Base-by-base conservation (phyloP, 192 early-diverging fungal genomes). In the Coemansia sp. region DNA sequence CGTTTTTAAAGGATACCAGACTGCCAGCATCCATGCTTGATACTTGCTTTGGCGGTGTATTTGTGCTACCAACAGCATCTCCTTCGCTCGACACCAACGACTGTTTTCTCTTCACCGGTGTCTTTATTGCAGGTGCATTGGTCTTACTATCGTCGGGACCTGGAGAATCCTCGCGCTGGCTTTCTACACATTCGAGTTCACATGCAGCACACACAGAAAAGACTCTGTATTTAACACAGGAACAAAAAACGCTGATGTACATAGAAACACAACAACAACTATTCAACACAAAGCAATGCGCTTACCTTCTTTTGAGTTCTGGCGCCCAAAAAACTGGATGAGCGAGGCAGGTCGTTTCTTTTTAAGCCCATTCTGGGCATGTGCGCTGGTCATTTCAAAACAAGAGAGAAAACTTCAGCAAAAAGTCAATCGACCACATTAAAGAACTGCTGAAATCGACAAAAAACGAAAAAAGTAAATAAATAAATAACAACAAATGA, bases 301-400 rank as follows among this genome's bases (percentile, higher is more conserved):
- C 63, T 21, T 57, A 64, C 66, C 72, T 38, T 74, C 52, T 42
- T 68, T 71, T 12, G 63, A 40, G 44, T 47, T 42, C 8, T 42
- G 58, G 57, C 67, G 69, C 6, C 75, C 75, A 54, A 77, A 77
- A 18, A 77, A 77, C 12, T 44, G 41, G 66, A 77, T 68, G 13
- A 77, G 57, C 13, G 75, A 77, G 9, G 75, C 61, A 40, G 75
- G 43, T 58, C 65, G 64, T 52, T 72, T 77, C 70, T 66, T 71
- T 44, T 67, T 59, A 0, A 6, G 9, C n/a, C n/a, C 57, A 23
- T 41, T 38, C 13, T 40, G 39, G 3, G 38, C 39, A 38, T 18
- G 54, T 48, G 65, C 65, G 42, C 21, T 58, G 21, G 48, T 42
- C 16, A 57, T 44, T 45, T 59, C 39, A 15, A 59, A 57, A 19